Conservation (phyloP, 2,329 filamentous ascomycete genomes). For the Cordyceps pruinosa region DNA sequence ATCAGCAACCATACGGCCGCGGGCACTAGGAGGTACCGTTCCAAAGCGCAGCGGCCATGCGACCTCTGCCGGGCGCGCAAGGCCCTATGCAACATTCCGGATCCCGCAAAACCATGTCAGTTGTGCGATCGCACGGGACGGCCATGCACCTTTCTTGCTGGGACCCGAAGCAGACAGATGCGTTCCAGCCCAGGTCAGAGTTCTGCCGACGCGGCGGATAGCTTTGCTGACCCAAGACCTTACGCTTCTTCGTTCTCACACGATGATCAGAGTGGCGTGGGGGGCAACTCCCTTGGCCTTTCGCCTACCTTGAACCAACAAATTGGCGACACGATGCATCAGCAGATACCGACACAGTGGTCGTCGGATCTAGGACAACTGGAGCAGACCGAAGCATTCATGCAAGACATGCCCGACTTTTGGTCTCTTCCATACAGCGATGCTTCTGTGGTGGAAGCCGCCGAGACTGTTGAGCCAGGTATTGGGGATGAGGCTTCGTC, state of each 20-base stretch:
- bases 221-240: background rate
- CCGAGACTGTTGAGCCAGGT: background rate
- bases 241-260: background rate
- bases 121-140: constrained; percentile 19
- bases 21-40: constrained; percentile 16
- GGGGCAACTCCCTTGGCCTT: background rate
- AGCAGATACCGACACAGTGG: background rate
- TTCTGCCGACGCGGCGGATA: background rate
- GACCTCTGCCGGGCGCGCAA: constrained; percentile 20
- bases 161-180: background rate
- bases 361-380: background rate
- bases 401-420: background rate
- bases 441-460: background rate
- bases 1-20: background rate
- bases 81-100: constrained; percentile 22
- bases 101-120: constrained; percentile 20
- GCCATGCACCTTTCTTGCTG: constrained; percentile 19
- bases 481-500: background rate
- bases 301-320: background rate
- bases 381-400: background rate
- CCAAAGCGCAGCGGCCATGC: constrained; percentile 19
- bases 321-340: background rate
- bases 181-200: background rate
- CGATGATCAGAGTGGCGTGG: background rate
- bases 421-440: background rate